Evolutionary conservation across 257 asterid species (phyloP).

Genomic region (Leptodermis oblonga): DNA sequence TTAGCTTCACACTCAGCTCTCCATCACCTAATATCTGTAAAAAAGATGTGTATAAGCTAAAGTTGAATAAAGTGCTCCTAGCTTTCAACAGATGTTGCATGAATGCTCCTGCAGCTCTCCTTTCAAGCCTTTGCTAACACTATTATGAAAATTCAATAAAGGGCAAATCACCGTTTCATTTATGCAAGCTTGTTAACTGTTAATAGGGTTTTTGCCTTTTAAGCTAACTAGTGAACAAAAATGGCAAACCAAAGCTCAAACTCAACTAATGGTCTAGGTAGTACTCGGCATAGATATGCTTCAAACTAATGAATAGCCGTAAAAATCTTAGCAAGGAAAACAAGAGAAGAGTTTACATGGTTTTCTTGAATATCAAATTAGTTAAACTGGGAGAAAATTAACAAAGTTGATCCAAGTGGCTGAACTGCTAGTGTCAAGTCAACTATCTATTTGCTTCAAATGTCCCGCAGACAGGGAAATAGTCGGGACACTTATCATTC

Average conservation of each 20-base stretch:
- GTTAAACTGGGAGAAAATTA: neutral
- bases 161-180: no score
- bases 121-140: neutral
- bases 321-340: neutral
- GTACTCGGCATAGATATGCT: neutral
- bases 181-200: neutral
- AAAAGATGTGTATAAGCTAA: neutral
- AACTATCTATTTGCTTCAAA: neutral
- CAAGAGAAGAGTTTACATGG: neutral
- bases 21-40: conserved; percentile 74
- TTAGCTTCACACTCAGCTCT: conserved; percentile 55
- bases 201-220: neutral
- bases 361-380: neutral
- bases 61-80: neutral
- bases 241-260: neutral
- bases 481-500: neutral
- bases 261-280: neutral
- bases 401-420: neutral
- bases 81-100: neutral
- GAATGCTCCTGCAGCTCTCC: neutral
- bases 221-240: neutral
- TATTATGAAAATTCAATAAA: neutral
- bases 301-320: neutral
- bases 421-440: neutral
- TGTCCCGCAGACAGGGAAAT: neutral